Percentiles rank a stretch among this genome's conserved stretches.
These are phyloP conservation scores for Isatis lusitanica DNA, from an alignment of 441 rosid species.

Conservation along the genomic window DNA sequence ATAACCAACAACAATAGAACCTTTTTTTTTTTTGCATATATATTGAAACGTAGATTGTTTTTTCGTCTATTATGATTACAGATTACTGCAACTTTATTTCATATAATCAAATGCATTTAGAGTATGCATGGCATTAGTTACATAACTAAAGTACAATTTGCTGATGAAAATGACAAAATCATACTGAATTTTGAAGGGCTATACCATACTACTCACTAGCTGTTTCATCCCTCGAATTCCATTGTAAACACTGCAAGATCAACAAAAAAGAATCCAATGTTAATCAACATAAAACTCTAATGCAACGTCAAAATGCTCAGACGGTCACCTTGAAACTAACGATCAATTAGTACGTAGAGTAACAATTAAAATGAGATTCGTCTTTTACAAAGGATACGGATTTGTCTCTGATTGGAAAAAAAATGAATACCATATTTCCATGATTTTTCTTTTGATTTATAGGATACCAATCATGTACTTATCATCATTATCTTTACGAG, in stretches of 20 bases:
- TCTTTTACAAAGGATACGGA: not conserved
- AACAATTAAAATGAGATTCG: not conserved
- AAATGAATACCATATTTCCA: not conserved
- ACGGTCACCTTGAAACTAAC: not conserved
- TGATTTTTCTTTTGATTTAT: slow-evolving; percentile 21
- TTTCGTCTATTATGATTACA: not conserved
- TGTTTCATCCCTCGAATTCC: no score
- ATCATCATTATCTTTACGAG: slow-evolving; percentile 38
- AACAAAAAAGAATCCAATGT: no score
- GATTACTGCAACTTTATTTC: not conserved
- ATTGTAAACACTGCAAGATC: no score
- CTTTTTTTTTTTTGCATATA: not conserved
- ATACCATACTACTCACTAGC: not conserved
- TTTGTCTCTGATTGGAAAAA: not conserved
- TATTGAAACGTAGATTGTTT: not conserved
- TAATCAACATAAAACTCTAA: not conserved
- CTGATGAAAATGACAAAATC: not conserved
- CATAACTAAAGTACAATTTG: not conserved
- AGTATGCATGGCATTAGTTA: not conserved
- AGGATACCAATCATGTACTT: slow-evolving; percentile 36
- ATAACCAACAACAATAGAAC: not conserved
- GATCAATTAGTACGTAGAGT: not conserved
- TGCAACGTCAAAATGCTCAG: not conserved
- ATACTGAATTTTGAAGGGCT: not conserved
- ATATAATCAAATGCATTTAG: not conserved